phyloP scores from a whole-genome alignment of 192 early-diverging fungal genomes.

The Lobosporangium transversale region DNA sequence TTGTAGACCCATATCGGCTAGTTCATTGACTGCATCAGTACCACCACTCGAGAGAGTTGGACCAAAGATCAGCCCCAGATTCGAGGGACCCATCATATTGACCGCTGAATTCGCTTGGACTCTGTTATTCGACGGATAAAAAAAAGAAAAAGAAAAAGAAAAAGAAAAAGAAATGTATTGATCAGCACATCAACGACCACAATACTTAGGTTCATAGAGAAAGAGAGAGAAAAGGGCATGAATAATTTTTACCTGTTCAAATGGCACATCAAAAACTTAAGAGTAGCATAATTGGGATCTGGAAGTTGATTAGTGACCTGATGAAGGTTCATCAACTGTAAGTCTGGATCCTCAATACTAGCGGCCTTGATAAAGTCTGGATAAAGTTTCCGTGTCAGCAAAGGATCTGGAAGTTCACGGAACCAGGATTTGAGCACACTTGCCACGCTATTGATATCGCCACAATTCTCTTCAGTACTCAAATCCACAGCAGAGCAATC shows the following conservation, averaged over 20 bases:
- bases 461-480: constrained; percentile 62
- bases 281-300: constrained; percentile 85
- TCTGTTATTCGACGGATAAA: constrained; percentile 46
- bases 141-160: background rate
- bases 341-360: constrained; percentile 70
- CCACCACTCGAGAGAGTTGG: constrained; percentile 77
- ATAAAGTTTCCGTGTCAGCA: constrained; percentile 78
- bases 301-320: constrained; percentile 79
- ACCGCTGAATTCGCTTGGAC: constrained; percentile 77
- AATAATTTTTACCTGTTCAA: constrained; percentile 71
- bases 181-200: too few species aligned
- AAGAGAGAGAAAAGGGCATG: too few species aligned
- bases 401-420: constrained; percentile 91
- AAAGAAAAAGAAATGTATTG: background rate
- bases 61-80: constrained; percentile 93
- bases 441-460: constrained; percentile 86
- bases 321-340: constrained; percentile 74
- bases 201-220: too few species aligned
- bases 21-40: constrained; percentile 53
- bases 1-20: constrained; percentile 70
- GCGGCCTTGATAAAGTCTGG: constrained; percentile 76
- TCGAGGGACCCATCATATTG: constrained; percentile 90
- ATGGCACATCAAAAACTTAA: constrained; percentile 84
- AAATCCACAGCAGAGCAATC: constrained; percentile 76
- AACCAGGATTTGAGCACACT: constrained; percentile 94